These are phyloP conservation scores for Nicotiana tabacum DNA, from an alignment of 257 asterid genomes.

Conservation along the genomic window DNA sequence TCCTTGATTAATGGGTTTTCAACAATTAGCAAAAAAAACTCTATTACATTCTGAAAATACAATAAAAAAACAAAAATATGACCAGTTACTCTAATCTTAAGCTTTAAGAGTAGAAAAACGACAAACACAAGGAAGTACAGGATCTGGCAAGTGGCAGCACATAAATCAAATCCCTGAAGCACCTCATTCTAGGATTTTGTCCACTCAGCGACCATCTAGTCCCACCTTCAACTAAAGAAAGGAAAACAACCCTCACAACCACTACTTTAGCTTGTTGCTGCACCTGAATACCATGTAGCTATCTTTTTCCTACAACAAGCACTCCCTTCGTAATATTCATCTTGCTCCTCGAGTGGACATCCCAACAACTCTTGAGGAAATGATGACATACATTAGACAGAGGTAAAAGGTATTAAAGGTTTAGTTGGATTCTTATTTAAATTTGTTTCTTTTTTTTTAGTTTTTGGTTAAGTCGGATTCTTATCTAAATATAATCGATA, in stretches of 20 bases:
- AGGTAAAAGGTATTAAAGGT: background rate
- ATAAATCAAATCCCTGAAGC: background rate
- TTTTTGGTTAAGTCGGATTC: background rate
- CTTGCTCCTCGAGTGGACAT: background rate
- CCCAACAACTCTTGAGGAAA: background rate
- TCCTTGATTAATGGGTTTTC: background rate
- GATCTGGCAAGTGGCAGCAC: background rate
- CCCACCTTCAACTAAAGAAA: background rate
- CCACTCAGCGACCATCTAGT: background rate
- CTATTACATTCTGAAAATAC: background rate
- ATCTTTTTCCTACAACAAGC: slow-evolving; percentile 5
- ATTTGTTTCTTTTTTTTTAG: background rate
- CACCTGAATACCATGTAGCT: background rate
- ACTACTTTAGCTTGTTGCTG: background rate
- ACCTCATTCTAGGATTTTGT: background rate
- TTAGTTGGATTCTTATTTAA: background rate
- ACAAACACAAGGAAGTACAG: background rate
- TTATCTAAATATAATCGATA: background rate
- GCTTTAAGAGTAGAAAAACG: background rate
- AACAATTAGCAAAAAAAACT: background rate
- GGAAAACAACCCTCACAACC: background rate
- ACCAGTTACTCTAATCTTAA: background rate
- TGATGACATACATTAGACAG: background rate
- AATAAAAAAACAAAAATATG: background rate
- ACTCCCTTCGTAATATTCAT: background rate